Conservation (phyloP, 2,329 filamentous ascomycete species). For the Xylariaceae sp. region DNA sequence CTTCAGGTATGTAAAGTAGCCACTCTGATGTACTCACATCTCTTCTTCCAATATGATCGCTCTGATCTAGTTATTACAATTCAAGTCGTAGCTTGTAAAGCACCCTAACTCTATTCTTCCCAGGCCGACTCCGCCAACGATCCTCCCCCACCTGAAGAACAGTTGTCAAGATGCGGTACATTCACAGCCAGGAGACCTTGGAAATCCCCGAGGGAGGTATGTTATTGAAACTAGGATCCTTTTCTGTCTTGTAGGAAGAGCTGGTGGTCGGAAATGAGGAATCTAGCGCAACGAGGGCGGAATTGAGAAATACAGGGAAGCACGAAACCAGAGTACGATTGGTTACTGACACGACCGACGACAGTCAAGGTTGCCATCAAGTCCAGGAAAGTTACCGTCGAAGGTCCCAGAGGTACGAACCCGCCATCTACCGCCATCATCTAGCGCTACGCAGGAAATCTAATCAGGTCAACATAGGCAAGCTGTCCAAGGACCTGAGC, state of each 20-base stretch:
- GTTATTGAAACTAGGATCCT: conserved; percentile 47
- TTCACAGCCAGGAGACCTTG: conserved; percentile 96
- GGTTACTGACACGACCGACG: conserved; percentile 44
- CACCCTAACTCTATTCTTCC: conserved; percentile 17
- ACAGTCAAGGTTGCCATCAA: conserved; percentile 98
- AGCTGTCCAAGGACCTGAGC: conserved; percentile 95
- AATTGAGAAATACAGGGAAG: conserved; percentile 12
- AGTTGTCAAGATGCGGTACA: conserved; percentile 96
- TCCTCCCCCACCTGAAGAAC: conserved; percentile 48
- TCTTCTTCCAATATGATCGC: not conserved
- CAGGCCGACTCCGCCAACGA: conserved; percentile 46
- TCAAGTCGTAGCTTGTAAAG: not conserved
- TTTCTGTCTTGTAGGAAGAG: conserved; percentile 11
- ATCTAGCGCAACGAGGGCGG: conserved; percentile 4
- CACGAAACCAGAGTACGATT: conserved; percentile 15
- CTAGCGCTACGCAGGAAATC: conserved; percentile 27
- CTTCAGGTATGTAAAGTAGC: conserved; percentile 36
- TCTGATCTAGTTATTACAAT: too few relatives aligned
- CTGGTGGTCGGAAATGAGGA: conserved; percentile 5
- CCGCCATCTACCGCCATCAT: conserved; percentile 6
- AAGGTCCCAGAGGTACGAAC: conserved; percentile 85
- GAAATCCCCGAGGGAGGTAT: conserved; percentile 95
- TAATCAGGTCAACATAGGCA: conserved; percentile 65
- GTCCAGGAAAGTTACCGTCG: conserved; percentile 93
- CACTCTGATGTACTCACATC: not conserved